Conservation (phyloP, 768 basidiomycete genomes). For the Boletus huronensis region DNA sequence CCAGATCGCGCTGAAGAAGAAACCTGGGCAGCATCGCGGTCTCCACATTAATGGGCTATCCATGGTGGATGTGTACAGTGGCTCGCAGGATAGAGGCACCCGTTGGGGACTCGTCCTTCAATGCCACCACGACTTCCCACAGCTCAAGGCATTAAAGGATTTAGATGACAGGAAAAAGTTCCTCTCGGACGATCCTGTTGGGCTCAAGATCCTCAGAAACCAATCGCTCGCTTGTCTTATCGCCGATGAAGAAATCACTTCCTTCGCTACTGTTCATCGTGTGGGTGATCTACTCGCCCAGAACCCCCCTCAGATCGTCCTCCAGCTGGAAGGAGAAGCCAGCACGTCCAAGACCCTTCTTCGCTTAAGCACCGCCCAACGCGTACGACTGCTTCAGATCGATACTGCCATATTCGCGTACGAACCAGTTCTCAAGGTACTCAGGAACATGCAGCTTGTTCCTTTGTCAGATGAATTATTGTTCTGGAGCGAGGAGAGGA, state of each 20-base stretch:
- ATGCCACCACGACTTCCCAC: conserved; percentile 36
- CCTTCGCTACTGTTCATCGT: conserved; percentile 53
- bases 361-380: conserved; percentile 34
- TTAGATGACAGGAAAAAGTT: conserved; percentile 38
- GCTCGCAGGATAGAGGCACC: conserved; percentile 25
- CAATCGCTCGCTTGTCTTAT: conserved; percentile 55
- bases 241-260: conserved; percentile 44
- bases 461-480: conserved; percentile 53
- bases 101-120: conserved; percentile 44
- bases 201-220: conserved; percentile 45
- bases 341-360: conserved; percentile 40
- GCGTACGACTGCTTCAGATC: conserved; percentile 50
- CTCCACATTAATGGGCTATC: conserved; percentile 37
- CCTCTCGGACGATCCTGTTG: conserved; percentile 33
- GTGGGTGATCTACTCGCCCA: conserved; percentile 50
- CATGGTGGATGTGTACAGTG: conserved; percentile 38
- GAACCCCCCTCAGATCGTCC: conserved; percentile 47
- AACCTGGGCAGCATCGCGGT: conserved; percentile 41
- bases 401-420: conserved; percentile 63
- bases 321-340: conserved; percentile 50
- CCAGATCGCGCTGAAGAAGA: conserved; percentile 40
- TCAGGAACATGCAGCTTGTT: conserved; percentile 47
- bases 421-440: conserved; percentile 55
- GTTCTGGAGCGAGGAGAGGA: conserved; percentile 44
- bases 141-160: conserved; percentile 30